Evolutionary conservation across 805 yeast genomes (phyloP), one percentile per base, ranked within the genome.

Genomic region (Isabelozyma rhagii): DNA sequence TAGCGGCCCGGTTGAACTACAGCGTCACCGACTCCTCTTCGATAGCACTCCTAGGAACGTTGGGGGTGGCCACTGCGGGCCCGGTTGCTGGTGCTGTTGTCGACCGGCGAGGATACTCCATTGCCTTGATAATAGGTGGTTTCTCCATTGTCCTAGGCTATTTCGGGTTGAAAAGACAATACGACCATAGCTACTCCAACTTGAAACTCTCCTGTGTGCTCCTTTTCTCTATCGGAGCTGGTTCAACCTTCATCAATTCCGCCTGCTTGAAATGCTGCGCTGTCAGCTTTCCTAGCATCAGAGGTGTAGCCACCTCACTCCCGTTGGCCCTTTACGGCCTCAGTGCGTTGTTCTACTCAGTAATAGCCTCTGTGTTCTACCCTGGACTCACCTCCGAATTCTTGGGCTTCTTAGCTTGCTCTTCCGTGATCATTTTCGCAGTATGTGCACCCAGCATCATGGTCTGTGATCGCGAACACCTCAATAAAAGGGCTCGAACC

Each of bases 281-380:
- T 21, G 70, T 85, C 40, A 74, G 78, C 43, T 85, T 83, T 59
- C 93, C 96, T 0, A 72, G 78, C 41, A 70, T 78, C 39, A 67
- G 89, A 48, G 96, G 94, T 2, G 72, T 86, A 8, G 92, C 94
- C 4, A 84, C 94, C 0, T 81, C 90, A 0, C 72, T 87, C 42
- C 91, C 93, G 2, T 75, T 87, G 63, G 84, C 92, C 1, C 78
- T 86, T 43, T 86, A 84, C 63, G 96, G 96, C 0, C 74, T 85
- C 13, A 81, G 87, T 61, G 94, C 94, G 4, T 75, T 85, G 57
- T 75, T 84, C 46, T 84, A 80, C 60, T 84, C 91, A 1, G 70
- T 78, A 1, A 57, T 82, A 18, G 85, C 84, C 1, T 67, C 80
- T 9, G 54, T 71, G 13, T 71, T 82, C 49, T 82, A 68, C 51